phyloP scores from a whole-genome alignment of 2,329 filamentous ascomycete species.

The Penicillium sp. region DNA sequence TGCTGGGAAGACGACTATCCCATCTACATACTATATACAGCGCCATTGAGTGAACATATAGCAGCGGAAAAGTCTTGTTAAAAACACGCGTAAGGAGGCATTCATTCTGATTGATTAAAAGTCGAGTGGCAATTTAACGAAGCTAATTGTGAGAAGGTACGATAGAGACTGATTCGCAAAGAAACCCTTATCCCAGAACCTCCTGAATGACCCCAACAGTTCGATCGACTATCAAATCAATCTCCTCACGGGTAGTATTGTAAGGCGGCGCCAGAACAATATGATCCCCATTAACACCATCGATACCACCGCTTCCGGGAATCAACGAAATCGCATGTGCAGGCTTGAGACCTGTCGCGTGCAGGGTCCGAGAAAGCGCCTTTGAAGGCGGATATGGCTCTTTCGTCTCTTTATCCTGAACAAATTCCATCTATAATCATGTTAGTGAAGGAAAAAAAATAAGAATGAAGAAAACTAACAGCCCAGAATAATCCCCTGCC shows the following conservation, averaged over 20 bases:
- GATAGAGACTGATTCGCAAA: background rate
- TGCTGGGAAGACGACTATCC: background rate
- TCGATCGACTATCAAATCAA: slow-evolving; percentile 51
- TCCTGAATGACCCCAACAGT: slow-evolving; percentile 46
- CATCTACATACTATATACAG: background rate
- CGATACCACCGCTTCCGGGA: slow-evolving; percentile 51
- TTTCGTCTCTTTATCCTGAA: slow-evolving; percentile 53
- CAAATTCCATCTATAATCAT: slow-evolving; percentile 53
- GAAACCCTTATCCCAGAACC: slow-evolving; percentile 18
- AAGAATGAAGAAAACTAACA: slow-evolving; percentile 37
- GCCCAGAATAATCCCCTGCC: slow-evolving; percentile 57
- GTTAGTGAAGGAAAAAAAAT: slow-evolving; percentile 3
- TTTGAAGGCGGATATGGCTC: slow-evolving; percentile 48
- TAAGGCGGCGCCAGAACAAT: slow-evolving; percentile 56
- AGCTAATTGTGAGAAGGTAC: background rate
- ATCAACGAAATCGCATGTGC: slow-evolving; percentile 52
- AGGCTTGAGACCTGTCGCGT: slow-evolving; percentile 44
- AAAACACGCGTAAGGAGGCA: too few species aligned
- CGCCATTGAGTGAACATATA: too few species aligned
- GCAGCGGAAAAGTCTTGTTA: background rate
- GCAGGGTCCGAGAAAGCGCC: slow-evolving; percentile 47
- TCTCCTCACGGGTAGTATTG: slow-evolving; percentile 50
- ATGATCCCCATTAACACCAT: slow-evolving; percentile 55
- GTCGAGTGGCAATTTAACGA: background rate
- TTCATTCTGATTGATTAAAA: background rate